Evolutionary conservation across 2,329 filamentous ascomycete species (phyloP).

Genomic region (Epichloe brachyelytri): DNA sequence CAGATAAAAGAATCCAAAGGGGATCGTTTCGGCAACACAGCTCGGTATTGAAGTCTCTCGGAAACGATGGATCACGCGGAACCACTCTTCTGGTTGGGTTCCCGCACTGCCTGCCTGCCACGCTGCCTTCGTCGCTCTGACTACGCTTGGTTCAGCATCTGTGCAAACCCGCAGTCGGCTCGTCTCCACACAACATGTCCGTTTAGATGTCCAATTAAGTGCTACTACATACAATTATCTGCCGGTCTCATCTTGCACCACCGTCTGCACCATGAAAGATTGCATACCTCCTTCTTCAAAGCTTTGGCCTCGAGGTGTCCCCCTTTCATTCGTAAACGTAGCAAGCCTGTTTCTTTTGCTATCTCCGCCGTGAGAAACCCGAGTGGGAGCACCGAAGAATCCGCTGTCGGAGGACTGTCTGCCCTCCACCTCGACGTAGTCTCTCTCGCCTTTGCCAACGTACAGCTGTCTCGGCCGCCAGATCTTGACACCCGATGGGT

Average conservation of each 20-base stretch:
- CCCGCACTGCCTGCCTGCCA: no score
- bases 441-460: constrained; percentile 28
- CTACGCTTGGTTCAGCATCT: no score
- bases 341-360: constrained; percentile 29
- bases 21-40: no score
- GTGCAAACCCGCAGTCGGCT: no score
- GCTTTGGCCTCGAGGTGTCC: constrained; percentile 16
- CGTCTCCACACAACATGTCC: constrained; percentile 41
- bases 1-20: no score
- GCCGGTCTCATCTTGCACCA: no score
- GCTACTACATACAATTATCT: no score
- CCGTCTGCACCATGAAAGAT: no score
- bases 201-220: constrained; percentile 16
- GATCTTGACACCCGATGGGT: constrained; percentile 33
- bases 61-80: no score
- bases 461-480: constrained; percentile 37
- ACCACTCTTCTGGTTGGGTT: no score
- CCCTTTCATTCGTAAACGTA: constrained; percentile 25
- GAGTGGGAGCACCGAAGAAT: constrained; percentile 23
- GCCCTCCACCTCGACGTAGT: constrained; percentile 27
- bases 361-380: constrained; percentile 27
- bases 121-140: no score
- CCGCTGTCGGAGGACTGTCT: constrained; percentile 18
- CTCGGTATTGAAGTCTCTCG: no score
- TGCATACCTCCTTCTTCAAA: neutral